A percentile compares a stretch with the other conserved stretches of the same genome.
phyloP scores from a whole-genome alignment of 2,329 filamentous ascomycete genomes.

The Cordyceps fumosorosea region DNA sequence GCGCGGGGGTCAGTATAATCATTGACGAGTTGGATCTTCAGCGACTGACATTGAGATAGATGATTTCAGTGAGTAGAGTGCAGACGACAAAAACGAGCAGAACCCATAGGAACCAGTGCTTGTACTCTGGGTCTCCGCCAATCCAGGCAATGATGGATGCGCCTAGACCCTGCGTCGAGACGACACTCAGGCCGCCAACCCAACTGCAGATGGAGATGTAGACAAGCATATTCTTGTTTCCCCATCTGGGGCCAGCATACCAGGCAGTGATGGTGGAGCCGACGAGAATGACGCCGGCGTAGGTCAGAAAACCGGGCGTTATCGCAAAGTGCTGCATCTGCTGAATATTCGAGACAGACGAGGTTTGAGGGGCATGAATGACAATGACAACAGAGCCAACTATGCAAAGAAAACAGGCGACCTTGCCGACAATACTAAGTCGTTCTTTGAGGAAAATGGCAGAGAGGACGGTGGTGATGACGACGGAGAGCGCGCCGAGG shows the following conservation, averaged over 20 bases:
- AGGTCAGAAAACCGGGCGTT: slow-evolving; percentile 76
- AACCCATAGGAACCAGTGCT: slow-evolving; percentile 95
- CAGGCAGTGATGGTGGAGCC: slow-evolving; percentile 66
- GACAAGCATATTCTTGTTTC: slow-evolving; percentile 95
- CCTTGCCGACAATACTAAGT: slow-evolving; percentile 90
- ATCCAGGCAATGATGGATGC: slow-evolving; percentile 86
- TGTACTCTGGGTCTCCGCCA: slow-evolving; percentile 78
- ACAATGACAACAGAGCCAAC: slow-evolving; percentile 90
- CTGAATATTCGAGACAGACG: slow-evolving; percentile 79
- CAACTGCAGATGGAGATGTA: slow-evolving; percentile 95
- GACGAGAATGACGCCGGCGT: slow-evolving; percentile 74
- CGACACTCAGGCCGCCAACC: slow-evolving; percentile 89
- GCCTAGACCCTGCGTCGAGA: slow-evolving; percentile 87
- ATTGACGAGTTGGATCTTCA: neutral
- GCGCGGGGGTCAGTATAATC: slow-evolving; percentile 28
- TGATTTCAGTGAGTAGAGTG: slow-evolving; percentile 89
- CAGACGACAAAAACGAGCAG: slow-evolving; percentile 81
- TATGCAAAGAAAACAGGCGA: slow-evolving; percentile 93
- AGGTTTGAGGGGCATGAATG: slow-evolving; percentile 82
- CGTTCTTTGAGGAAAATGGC: slow-evolving; percentile 95
- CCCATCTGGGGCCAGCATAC: slow-evolving; percentile 80
- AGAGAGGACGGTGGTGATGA: slow-evolving; percentile 83
- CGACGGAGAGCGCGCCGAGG: slow-evolving; percentile 83
- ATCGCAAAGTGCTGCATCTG: slow-evolving; percentile 88
- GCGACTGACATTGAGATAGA: slow-evolving; percentile 84